Conservation (phyloP, 2,329 filamentous ascomycete species). For the Cladosporium austrohemisphaericum region DNA sequence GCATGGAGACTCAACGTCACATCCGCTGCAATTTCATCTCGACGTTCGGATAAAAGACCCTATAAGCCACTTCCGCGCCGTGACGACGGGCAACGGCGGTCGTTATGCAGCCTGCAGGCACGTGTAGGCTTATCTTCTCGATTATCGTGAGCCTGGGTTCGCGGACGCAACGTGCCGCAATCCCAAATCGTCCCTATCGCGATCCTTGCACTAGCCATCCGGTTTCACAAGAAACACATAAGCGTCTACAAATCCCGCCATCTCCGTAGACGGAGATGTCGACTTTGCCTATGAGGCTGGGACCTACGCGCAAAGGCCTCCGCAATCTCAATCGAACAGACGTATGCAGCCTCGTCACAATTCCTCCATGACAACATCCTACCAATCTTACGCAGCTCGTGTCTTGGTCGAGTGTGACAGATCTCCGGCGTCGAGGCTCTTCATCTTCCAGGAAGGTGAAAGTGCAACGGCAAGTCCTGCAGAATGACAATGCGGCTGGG, state of each 20-base stretch:
- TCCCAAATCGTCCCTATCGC: background rate
- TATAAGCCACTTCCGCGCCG: conserved; percentile 2
- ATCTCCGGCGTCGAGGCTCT: background rate
- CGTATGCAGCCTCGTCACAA: background rate
- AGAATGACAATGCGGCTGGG: background rate
- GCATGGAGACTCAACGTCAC: no score
- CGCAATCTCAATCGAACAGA: background rate
- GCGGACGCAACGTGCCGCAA: conserved; percentile 5
- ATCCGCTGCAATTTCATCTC: no score
- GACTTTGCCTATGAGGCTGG: conserved; percentile 10
- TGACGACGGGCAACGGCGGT: conserved; percentile 12
- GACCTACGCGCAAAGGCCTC: background rate
- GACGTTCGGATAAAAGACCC: no score
- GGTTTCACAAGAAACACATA: background rate
- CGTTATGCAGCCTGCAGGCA: conserved; percentile 12
- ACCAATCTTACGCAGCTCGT: background rate
- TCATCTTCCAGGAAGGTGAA: background rate
- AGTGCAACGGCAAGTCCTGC: conserved; percentile 6
- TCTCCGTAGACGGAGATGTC: background rate
- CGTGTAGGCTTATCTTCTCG: conserved; percentile 1
- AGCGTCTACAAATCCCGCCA: conserved; percentile 4
- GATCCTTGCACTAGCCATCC: conserved; percentile 9
- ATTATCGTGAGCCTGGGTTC: background rate
- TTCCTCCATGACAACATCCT: conserved; percentile 7
- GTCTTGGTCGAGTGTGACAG: background rate